Evolutionary conservation across 352 stramenopile genomes (phyloP).

Genomic region (Globisporangium camurandrum): DNA sequence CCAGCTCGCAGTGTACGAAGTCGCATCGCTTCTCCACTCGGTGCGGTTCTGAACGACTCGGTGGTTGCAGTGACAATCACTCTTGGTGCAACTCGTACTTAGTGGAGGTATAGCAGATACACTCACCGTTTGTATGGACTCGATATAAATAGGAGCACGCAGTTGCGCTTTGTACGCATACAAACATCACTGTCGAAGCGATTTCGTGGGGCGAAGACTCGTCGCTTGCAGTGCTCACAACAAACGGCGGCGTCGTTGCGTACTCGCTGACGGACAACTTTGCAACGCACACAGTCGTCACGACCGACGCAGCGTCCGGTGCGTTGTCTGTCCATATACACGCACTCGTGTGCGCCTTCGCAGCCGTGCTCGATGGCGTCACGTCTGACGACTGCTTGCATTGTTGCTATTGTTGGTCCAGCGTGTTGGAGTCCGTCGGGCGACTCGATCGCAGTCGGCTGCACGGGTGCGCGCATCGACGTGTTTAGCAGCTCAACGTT

Average conservation of each 20-base stretch:
- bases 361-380: not conserved
- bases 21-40: constrained; percentile 39
- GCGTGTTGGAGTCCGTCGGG: constrained; percentile 45
- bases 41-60: no score
- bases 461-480: constrained; percentile 21
- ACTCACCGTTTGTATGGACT: no score
- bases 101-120: no score
- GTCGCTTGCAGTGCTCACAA: constrained; percentile 31
- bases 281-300: no score
- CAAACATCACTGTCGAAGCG: constrained; percentile 30
- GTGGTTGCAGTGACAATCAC: no score
- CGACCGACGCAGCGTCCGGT: not conserved
- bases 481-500: constrained; percentile 26
- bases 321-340: constrained; percentile 27
- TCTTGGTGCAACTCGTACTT: no score
- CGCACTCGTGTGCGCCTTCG: not conserved
- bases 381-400: not conserved
- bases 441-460: constrained; percentile 36
- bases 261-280: constrained; percentile 15
- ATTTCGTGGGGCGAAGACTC: constrained; percentile 37
- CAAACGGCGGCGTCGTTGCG: constrained; percentile 29
- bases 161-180: constrained; percentile 29
- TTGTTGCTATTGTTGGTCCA: constrained; percentile 5
- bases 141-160: constrained; percentile 8
- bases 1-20: constrained; percentile 45